Evolutionary conservation across 176 grass and related monocot species (phyloP), one percentile per base, ranked within the genome.

Genomic region (Phoenix dactylifera): DNA sequence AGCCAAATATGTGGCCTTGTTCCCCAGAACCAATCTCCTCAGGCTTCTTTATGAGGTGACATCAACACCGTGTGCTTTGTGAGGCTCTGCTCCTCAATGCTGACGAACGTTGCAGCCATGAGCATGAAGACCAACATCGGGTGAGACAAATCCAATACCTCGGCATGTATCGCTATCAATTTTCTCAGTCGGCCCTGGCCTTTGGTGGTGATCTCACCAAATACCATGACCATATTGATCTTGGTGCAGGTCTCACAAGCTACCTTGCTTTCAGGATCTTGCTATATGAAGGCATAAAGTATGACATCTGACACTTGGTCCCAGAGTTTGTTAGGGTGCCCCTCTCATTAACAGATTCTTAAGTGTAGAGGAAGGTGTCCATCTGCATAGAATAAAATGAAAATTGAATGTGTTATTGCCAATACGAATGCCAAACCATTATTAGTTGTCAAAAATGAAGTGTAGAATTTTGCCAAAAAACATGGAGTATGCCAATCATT

Each of bases 21-120:
- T 61, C 62, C 2, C 62, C 62, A 14, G 44, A 18, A 4, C 44
- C 62, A 15, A 51, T 64, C 44, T 64, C 62, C 44, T 64, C 62
- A 1, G 62, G 62, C 62, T 49, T 49, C 39, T 64, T 51, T 3
- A 12, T 64, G 39, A 64, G 20, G 62, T 64, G 62, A 18, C 62
- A 44, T 50, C 39, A 12, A 64, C 62, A 14, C 28, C 18, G 18
- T 64, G 44, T 0, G 62, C 62, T 7, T 50, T 64, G 62, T 51
- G 35, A 20, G 20, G 19, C 62, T 64, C 62, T 64, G 62, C 44
- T 64, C 62, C 62, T 64, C 62, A 20, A 64, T 64, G 62, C 50
- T 64, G 62, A 64, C 62, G 62, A 2, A 64, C 62, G 9, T 64
- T 64, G 62, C 62, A 64, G 28, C 62, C 35, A 20, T 64, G 39